Evolutionary conservation across 2,329 filamentous ascomycete species (phyloP), one percentile per base, ranked within the genome.

Genomic region (Mycosphaerelloides madeirae): DNA sequence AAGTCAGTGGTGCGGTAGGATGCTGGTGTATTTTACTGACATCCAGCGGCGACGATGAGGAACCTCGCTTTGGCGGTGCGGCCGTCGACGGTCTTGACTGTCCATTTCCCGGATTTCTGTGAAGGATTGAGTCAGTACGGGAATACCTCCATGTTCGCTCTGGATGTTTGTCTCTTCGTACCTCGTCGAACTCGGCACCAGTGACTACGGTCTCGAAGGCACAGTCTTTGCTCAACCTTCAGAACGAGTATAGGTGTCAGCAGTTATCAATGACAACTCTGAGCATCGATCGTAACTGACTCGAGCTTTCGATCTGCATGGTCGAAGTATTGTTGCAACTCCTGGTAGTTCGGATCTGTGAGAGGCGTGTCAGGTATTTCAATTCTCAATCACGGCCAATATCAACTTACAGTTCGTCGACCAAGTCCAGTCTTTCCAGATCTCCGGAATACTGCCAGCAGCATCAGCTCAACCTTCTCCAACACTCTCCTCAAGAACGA

Each of bases 311-410:
- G 74, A 44, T 81, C 79, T 16, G 80, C 73, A 34, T 81, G 75
- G 15, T 77, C 72, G 54, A 83, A 83, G 59, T 83, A 83, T 4
- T 59, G 57, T 16, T 73, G 69, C 31, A 83, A 66, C 35, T 83
- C 62, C 29, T n/a, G n/a, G n/a, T n/a, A n/a, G n/a, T n/a, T n/a
- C n/a, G n/a, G n/a, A n/a, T n/a, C n/a, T n/a, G n/a, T n/a, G n/a
- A n/a, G n/a, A n/a, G n/a, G n/a, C n/a, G n/a, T n/a, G n/a, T n/a
- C n/a, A n/a, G n/a, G n/a, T n/a, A n/a, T n/a, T n/a, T n/a, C n/a
- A n/a, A n/a, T n/a, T n/a, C n/a, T n/a, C n/a, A n/a, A n/a, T n/a
- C n/a, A n/a, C n/a, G n/a, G n/a, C n/a, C n/a, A n/a, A n/a, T n/a
- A n/a, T n/a, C n/a, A n/a, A n/a, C n/a, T n/a, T n/a, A 42, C 55